A percentile compares a stretch with the other conserved stretches of the same genome.
These are phyloP conservation scores for Pinus tabuliformis DNA, from an alignment of 75 land plant genomes.

Conservation along the genomic window DNA sequence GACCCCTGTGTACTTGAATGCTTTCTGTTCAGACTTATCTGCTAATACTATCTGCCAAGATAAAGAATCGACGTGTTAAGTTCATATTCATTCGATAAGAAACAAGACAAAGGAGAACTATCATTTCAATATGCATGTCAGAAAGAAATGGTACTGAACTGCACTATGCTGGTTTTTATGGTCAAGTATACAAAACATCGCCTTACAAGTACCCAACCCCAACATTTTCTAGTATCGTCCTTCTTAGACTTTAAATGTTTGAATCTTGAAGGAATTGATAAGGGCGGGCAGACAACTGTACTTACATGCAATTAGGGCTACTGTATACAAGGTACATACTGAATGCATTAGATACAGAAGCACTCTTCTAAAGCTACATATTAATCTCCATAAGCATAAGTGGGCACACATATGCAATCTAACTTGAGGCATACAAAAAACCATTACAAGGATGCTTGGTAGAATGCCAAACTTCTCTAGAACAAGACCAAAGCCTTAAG, in stretches of 20 bases:
- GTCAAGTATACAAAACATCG: background rate
- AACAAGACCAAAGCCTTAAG: constrained; percentile 1
- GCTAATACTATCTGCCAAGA: constrained; percentile 78
- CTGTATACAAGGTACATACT: background rate
- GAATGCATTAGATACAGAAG: background rate
- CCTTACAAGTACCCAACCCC: background rate
- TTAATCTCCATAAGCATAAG: background rate
- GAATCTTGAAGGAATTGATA: too few relatives aligned
- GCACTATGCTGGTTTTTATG: background rate
- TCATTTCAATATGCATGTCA: background rate
- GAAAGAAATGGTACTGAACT: background rate
- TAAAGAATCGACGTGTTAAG: background rate
- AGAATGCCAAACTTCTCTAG: background rate
- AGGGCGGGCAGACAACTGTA: background rate
- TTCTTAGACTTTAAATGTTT: too few relatives aligned
- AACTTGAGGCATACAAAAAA: background rate
- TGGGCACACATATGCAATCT: background rate
- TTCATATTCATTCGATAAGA: background rate
- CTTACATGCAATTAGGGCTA: background rate
- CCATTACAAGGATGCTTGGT: background rate
- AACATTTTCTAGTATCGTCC: background rate
- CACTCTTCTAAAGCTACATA: background rate
- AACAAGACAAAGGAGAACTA: background rate
- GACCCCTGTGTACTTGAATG: constrained; percentile 82
- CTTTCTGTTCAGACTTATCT: constrained; percentile 85